A percentile compares a stretch with the other conserved stretches of the same genome.
These are phyloP conservation scores for Cystobasidium sp. DNA, from an alignment of 1,284 basidiomycete species.

Conservation along the genomic window DNA sequence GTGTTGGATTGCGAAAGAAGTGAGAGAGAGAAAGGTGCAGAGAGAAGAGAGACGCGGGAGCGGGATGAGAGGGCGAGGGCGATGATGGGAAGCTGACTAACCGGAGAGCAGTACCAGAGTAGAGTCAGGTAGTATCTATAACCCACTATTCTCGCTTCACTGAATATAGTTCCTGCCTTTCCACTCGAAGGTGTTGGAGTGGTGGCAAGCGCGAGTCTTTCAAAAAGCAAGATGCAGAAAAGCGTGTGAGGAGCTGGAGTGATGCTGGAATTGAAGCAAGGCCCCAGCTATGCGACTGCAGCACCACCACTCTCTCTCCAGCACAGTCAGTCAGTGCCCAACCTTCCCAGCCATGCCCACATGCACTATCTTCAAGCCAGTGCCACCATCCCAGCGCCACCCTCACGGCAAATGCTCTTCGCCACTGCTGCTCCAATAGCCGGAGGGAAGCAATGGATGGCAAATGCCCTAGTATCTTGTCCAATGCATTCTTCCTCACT, in stretches of 20 bases:
- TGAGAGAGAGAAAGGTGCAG: not conserved
- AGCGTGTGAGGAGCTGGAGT: not conserved
- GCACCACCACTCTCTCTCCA: not conserved
- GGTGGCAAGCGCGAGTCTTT: constrained; percentile 16
- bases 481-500: no score
- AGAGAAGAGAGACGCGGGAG: not conserved
- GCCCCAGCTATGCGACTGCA: not conserved
- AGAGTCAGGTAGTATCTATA: not conserved
- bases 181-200: constrained; percentile 6
- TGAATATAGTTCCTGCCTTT: not conserved
- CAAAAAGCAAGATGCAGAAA: not conserved
- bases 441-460: no score
- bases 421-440: no score
- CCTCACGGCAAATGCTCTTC: no score
- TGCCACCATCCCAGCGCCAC: no score
- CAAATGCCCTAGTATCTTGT: no score
- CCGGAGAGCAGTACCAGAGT: not conserved
- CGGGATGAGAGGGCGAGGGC: not conserved
- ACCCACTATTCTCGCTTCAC: not conserved
- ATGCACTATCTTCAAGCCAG: no score
- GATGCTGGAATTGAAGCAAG: not conserved
- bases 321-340: no score
- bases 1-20: not conserved
- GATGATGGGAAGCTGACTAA: not conserved
- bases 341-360: no score